phyloP scores from a whole-genome alignment of 2,329 filamentous ascomycete species.

The Pseudopyricularia javanii region DNA sequence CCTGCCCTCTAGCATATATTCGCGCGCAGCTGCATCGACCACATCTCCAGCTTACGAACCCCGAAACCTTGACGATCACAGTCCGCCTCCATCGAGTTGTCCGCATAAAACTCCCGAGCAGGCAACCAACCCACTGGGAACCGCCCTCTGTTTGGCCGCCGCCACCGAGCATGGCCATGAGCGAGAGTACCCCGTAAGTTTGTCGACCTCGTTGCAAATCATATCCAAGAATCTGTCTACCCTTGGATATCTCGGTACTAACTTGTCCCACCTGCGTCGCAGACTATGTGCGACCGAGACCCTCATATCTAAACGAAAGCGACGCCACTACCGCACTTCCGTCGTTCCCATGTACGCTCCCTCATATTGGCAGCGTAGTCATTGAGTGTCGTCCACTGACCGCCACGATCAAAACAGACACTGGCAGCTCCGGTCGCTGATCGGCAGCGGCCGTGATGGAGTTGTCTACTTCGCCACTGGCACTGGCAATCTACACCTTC shows the following conservation, averaged over 20 bases:
- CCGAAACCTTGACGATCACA: too few species aligned
- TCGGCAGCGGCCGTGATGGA: conserved; percentile 67
- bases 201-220: not conserved
- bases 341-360: conserved; percentile 51
- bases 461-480: conserved; percentile 77
- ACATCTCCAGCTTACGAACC: too few species aligned
- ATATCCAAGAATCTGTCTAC: not conserved
- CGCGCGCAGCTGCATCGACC: not conserved
- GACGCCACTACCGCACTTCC: conserved; percentile 55
- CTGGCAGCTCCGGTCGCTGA: conserved; percentile 81
- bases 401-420: conserved; percentile 37
- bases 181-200: conserved; percentile 38
- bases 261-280: conserved; percentile 1
- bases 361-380: not conserved
- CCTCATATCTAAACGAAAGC: conserved; percentile 46
- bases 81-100: too few species aligned
- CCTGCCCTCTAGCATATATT: not conserved
- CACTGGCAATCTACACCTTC: conserved; percentile 50
- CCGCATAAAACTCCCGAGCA: too few species aligned
- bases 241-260: not conserved
- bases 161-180: conserved; percentile 34
- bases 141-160: not conserved
- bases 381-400: conserved; percentile 4
- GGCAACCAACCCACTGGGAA: not conserved
- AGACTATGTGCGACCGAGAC: conserved; percentile 56